A percentile compares a stretch with the other conserved stretches of the same genome.
Conservation (phyloP, 2,329 filamentous ascomycete genomes). For the Pseudogymnoascus sp. region DNA sequence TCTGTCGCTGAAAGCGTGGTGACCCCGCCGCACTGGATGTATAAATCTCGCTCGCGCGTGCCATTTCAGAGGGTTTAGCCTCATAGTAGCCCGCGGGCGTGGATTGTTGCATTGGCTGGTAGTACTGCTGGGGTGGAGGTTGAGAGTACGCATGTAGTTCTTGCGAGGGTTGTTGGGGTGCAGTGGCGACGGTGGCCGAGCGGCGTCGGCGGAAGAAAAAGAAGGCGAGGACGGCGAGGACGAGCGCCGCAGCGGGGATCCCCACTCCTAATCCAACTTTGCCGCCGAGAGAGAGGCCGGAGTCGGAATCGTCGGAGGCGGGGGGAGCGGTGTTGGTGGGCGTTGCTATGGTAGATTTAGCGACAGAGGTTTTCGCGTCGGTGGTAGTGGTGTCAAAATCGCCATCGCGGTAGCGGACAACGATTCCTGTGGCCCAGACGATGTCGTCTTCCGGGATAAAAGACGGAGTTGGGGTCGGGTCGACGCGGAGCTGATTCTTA, state of each 20-base stretch:
- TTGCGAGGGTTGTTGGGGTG: not conserved
- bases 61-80: not conserved
- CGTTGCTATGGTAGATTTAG: not conserved
- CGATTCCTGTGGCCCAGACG: not conserved
- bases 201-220: constrained; percentile 25
- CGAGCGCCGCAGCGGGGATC: constrained; percentile 25
- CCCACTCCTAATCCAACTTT: constrained; percentile 26
- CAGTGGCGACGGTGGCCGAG: not conserved
- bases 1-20: not conserved
- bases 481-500: not conserved
- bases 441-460: not conserved
- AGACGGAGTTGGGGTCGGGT: not conserved
- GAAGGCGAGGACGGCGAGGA: constrained; percentile 20
- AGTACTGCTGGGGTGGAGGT: not conserved
- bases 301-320: constrained; percentile 5
- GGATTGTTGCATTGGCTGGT: not conserved
- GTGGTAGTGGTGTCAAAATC: not conserved
- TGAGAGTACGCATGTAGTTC: not conserved
- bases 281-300: constrained; percentile 19
- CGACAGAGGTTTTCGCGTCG: not conserved
- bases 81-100: not conserved
- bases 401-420: not conserved
- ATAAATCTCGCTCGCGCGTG: not conserved
- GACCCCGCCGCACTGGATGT: not conserved
- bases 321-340: not conserved